Conservation (phyloP, 768 basidiomycete species). For the Tricholomella constricta region DNA sequence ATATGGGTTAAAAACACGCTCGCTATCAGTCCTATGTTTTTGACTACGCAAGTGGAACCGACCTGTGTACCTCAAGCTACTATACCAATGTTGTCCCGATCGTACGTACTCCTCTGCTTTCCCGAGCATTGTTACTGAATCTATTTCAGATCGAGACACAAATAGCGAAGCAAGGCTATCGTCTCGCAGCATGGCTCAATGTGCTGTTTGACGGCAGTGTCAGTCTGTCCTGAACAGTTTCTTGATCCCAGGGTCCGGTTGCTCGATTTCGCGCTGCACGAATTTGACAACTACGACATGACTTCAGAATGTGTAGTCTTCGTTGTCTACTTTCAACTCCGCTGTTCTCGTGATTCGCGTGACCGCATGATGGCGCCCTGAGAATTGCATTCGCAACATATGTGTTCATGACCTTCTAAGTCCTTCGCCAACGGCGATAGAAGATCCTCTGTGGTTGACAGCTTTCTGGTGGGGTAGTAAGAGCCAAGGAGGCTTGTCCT, state of each 20-base stretch:
- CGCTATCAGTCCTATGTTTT: constrained; percentile 43
- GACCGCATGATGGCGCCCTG: too few species aligned
- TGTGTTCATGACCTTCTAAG: too few species aligned
- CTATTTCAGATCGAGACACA: constrained; percentile 41
- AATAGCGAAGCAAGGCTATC: constrained; percentile 49
- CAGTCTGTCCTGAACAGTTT: constrained; percentile 34
- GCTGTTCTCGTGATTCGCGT: too few species aligned
- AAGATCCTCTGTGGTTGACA: too few species aligned
- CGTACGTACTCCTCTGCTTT: constrained; percentile 20
- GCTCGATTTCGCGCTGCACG: too few species aligned
- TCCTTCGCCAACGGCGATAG: neutral
- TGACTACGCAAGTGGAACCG: constrained; percentile 37
- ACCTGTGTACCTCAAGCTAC: constrained; percentile 48
- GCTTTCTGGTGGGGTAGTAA: too few species aligned
- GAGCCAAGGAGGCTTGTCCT: neutral
- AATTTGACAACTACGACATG: too few species aligned
- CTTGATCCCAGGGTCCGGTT: neutral
- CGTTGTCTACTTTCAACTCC: too few species aligned
- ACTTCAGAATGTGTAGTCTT: too few species aligned
- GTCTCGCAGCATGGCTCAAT: constrained; percentile 53
- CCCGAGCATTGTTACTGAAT: neutral
- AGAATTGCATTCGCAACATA: neutral
- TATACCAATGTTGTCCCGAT: constrained; percentile 36
- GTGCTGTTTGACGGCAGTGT: constrained; percentile 46
- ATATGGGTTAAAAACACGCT: neutral